Evolutionary conservation across 2,329 filamentous ascomycete genomes (phyloP), one percentile per base, ranked within the genome.

Genomic region (Alternaria burnsii): DNA sequence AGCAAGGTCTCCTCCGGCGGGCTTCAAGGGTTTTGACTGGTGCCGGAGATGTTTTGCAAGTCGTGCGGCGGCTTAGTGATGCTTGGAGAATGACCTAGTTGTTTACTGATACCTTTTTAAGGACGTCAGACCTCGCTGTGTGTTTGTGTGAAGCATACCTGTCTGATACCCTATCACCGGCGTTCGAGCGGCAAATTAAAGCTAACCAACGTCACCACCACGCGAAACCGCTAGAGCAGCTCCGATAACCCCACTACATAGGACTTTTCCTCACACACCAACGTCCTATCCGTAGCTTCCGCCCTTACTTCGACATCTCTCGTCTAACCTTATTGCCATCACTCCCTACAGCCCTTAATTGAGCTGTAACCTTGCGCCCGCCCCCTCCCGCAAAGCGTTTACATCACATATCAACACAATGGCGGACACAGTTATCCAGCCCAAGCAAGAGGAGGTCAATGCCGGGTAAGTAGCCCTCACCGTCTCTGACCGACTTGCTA

Each of bases 401-500:
- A 70, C 55, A 44, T 55, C 57, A 55, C 59, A 58, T 50, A 48
- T 55, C 60, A 55, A 53, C 59, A 65, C 59, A 46, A 84, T 84
- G 82, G 79, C 82, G 65, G 78, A 82, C 75, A 83, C 82, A 30
- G 74, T 83, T 61, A 82, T 84, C 67, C 77, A 80, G 62, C 80
- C 79, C 52, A 80, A 83, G 59, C 68, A 71, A 52, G 79, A 78
- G 57, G 81, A 82, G 69, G 66, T 71, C 71, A 81, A 76, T 71
- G 81, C 82, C 68, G 81, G 81, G 82, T 84, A 79, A 72, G 82
- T 76, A 22, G 42, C 54, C 34, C 50, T 53, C 48, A 52, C 42
- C 32, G 40, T 28, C 42, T 24, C 46, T 10, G 24, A 28, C 16
- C 42, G n/a, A 34, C 30, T 18, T 28, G 22, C 22, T 28, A 22